Evolutionary conservation across 2,329 filamentous ascomycete genomes (phyloP).

Genomic region (Fusarium nygamai): DNA sequence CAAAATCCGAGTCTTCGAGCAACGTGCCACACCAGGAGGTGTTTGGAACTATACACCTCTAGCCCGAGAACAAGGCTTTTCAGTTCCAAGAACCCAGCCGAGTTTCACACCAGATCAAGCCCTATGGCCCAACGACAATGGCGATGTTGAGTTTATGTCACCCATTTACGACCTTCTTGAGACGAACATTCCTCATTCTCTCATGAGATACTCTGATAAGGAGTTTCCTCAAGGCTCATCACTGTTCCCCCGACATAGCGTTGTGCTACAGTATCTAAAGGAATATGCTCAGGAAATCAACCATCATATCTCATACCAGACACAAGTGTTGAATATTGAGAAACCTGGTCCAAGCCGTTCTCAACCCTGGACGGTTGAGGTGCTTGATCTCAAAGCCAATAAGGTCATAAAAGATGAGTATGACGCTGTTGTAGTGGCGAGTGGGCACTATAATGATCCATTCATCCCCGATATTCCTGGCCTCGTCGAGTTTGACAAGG

Average conservation of each 20-base stretch:
- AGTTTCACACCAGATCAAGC: constrained; percentile 55
- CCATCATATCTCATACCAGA: constrained; percentile 67
- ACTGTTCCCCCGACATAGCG: constrained; percentile 73
- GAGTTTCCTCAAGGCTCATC: constrained; percentile 66
- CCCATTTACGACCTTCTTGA: constrained; percentile 77
- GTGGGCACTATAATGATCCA: constrained; percentile 70
- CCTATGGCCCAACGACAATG: constrained; percentile 40
- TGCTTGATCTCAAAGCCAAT: constrained; percentile 44
- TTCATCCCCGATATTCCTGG: constrained; percentile 67
- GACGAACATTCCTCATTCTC: constrained; percentile 76
- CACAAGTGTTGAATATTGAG: constrained; percentile 64
- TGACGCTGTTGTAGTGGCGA: constrained; percentile 71
- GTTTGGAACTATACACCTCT: constrained; percentile 74
- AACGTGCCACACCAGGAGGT: constrained; percentile 71
- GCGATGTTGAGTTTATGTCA: constrained; percentile 67
- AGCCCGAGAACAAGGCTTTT: constrained; percentile 40
- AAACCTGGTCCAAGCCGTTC: constrained; percentile 25
- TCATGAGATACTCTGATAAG: constrained; percentile 77
- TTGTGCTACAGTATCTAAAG: constrained; percentile 72
- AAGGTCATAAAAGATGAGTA: constrained; percentile 51
- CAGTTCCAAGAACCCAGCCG: constrained; percentile 46
- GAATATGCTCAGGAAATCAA: constrained; percentile 69
- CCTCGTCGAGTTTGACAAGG: constrained; percentile 60
- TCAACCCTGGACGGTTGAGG: constrained; percentile 57
- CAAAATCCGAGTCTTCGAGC: constrained; percentile 75